phyloP scores from a whole-genome alignment of 1,139 yeast genomes.

The Diutina ranongensis region DNA sequence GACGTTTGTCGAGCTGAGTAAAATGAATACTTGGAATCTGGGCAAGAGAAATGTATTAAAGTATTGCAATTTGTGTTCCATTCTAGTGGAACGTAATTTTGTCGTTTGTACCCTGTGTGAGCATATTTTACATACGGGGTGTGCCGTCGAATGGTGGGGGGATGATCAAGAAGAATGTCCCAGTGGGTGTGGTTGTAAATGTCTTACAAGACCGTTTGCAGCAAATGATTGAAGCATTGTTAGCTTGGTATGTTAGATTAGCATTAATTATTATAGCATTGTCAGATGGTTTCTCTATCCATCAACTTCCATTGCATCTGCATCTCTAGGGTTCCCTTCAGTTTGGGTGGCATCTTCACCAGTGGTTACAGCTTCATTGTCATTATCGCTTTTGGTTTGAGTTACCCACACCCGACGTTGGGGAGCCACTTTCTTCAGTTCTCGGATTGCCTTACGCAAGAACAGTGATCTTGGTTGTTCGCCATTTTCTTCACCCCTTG shows the following conservation, averaged over 20 bases:
- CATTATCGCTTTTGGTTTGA: neutral
- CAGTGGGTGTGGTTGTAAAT: conserved; percentile 82
- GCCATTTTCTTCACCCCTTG: neutral
- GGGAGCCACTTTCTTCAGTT: neutral
- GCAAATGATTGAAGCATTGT: neutral
- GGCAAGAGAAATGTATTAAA: conserved; percentile 17
- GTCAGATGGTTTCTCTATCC: neutral
- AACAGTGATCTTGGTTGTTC: neutral
- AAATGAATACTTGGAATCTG: conserved; percentile 24
- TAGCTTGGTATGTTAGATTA: neutral
- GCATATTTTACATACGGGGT: conserved; percentile 66
- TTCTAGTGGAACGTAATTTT: conserved; percentile 47
- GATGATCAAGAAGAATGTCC: conserved; percentile 48
- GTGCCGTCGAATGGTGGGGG: conserved; percentile 79
- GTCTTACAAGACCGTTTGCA: conserved; percentile 21
- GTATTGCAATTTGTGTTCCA: conserved; percentile 55
- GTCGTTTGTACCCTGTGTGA: conserved; percentile 66
- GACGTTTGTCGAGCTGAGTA: conserved; percentile 16
- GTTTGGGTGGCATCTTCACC: neutral
- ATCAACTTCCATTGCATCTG: neutral
- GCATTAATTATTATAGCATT: too few species aligned
- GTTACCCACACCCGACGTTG: neutral
- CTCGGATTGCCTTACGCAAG: neutral
- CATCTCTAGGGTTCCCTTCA: neutral
- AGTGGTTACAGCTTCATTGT: neutral